Percentiles rank a stretch among this genome's conserved stretches.
phyloP scores from a whole-genome alignment of 495 filamentous ascomycete genomes.

The Tuber borchii region DNA sequence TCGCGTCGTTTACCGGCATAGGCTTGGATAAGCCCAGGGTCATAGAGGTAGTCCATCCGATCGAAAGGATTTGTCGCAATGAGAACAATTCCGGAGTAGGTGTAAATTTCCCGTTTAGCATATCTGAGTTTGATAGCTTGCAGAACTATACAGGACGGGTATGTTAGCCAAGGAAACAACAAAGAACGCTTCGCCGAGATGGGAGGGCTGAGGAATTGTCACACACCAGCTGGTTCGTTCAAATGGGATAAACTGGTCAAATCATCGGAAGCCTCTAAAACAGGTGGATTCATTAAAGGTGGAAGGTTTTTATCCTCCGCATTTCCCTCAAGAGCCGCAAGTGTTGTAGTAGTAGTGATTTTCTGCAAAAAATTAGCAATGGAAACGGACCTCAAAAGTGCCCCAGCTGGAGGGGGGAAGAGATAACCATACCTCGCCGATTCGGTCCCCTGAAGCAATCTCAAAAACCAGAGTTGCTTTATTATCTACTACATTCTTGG shows the following conservation, averaged over 20 bases:
- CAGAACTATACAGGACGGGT: constrained; percentile 56
- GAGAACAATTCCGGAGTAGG: constrained; percentile 96
- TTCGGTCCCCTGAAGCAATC: constrained; percentile 65
- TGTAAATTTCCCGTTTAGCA: constrained; percentile 98
- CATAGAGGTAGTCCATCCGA: constrained; percentile 94
- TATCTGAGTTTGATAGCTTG: constrained; percentile 98
- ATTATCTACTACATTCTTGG: constrained; percentile 75
- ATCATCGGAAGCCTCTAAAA: constrained; percentile 98
- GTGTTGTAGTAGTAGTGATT: constrained; percentile 54
- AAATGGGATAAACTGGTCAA: constrained; percentile 95
- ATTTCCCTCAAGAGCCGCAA: constrained; percentile 63
- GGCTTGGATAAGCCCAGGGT: constrained; percentile 97
- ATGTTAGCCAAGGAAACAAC: constrained; percentile 8
- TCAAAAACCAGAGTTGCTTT: constrained; percentile 80
- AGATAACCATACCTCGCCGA: constrained; percentile 58
- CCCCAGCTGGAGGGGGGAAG: constrained; percentile 13
- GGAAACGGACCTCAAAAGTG: constrained; percentile 13
- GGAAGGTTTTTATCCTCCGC: constrained; percentile 69
- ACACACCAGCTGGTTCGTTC: constrained; percentile 91
- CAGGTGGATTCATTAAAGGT: constrained; percentile 94
- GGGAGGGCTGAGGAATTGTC: not conserved
- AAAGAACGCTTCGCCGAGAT: constrained; percentile 8
- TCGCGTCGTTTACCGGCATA: constrained; percentile 96
- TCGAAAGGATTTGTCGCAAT: constrained; percentile 99
- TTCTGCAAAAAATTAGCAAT: constrained; percentile 28